These are phyloP conservation scores for Graphium sp. DNA, from an alignment of 2,329 filamentous ascomycete genomes.

Conservation along the genomic window DNA sequence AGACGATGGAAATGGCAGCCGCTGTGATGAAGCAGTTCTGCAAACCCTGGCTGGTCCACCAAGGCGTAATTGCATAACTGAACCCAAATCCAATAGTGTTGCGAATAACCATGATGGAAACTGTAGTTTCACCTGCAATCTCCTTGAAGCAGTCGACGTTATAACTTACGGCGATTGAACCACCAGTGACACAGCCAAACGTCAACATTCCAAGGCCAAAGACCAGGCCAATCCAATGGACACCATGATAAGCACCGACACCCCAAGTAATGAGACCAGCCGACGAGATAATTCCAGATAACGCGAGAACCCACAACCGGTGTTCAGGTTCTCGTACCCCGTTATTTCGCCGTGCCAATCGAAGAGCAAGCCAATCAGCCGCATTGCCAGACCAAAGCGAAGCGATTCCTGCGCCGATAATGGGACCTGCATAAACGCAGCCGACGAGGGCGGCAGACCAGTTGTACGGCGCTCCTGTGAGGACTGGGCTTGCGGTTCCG, in stretches of 20 bases:
- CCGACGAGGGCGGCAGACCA: constrained; percentile 14
- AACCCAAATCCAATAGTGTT: constrained; percentile 10
- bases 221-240: constrained; percentile 16
- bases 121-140: constrained; percentile 14
- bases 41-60: constrained; percentile 13
- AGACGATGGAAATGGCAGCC: constrained; percentile 12
- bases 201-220: constrained; percentile 14
- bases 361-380: constrained; percentile 14
- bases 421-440: constrained; percentile 12
- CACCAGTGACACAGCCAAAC: constrained; percentile 14
- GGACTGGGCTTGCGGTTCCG: constrained; percentile 13
- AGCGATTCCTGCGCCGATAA: constrained; percentile 9
- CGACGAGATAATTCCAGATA: constrained; percentile 19
- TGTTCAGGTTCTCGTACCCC: constrained; percentile 17
- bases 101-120: constrained; percentile 14
- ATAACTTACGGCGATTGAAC: constrained; percentile 14
- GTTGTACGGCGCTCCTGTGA: constrained; percentile 16
- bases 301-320: constrained; percentile 14
- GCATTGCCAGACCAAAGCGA: constrained; percentile 13
- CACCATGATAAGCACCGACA: constrained; percentile 18
- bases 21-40: constrained; percentile 16
- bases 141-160: constrained; percentile 17
- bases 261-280: constrained; percentile 28
- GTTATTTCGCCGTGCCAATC: constrained; percentile 14
- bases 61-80: constrained; percentile 15